Conservation (phyloP, 176 grass and related monocot species). For the Canna indica region DNA sequence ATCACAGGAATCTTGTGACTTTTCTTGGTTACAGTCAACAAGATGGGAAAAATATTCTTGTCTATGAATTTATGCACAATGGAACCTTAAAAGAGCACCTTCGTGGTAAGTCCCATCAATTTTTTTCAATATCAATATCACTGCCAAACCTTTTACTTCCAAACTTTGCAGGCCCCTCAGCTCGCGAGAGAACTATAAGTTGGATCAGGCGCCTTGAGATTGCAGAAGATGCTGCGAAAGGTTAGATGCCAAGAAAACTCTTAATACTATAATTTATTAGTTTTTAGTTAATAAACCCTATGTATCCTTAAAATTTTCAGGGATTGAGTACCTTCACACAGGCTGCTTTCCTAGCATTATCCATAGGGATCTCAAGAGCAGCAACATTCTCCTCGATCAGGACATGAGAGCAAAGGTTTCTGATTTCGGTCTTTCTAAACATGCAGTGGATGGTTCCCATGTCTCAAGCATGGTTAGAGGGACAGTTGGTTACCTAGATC, state of each 20-base stretch:
- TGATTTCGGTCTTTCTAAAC: constrained; percentile 88
- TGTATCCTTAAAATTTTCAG: constrained; percentile 26
- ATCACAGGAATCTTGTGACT: constrained; percentile 83
- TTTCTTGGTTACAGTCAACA: constrained; percentile 96
- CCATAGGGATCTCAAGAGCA: constrained; percentile 90
- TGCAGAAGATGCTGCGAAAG: constrained; percentile 96
- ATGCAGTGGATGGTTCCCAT: constrained; percentile 55
- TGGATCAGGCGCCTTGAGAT: constrained; percentile 97
- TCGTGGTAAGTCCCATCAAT: constrained; percentile 43
- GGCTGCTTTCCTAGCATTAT: constrained; percentile 94
- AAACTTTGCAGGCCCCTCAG: constrained; percentile 36
- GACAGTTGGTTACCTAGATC: constrained; percentile 86
- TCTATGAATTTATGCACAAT: constrained; percentile 97
- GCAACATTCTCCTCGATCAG: constrained; percentile 88
- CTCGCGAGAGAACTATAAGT: constrained; percentile 54
- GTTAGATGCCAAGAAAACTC: constrained; percentile 17
- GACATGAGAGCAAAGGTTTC: constrained; percentile 80
- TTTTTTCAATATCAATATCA: neutral
- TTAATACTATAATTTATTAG: constrained; percentile 5
- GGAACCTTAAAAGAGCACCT: constrained; percentile 85
- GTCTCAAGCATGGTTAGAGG: constrained; percentile 80
- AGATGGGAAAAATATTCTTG: constrained; percentile 88
- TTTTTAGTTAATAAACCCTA: neutral
- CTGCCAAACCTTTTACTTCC: neutral
- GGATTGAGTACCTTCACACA: constrained; percentile 94